A percentile compares a stretch with the other conserved stretches of the same genome.
These are phyloP conservation scores for Suhomyces faveliae DNA, from an alignment of 805 yeast species.

Conservation along the genomic window DNA sequence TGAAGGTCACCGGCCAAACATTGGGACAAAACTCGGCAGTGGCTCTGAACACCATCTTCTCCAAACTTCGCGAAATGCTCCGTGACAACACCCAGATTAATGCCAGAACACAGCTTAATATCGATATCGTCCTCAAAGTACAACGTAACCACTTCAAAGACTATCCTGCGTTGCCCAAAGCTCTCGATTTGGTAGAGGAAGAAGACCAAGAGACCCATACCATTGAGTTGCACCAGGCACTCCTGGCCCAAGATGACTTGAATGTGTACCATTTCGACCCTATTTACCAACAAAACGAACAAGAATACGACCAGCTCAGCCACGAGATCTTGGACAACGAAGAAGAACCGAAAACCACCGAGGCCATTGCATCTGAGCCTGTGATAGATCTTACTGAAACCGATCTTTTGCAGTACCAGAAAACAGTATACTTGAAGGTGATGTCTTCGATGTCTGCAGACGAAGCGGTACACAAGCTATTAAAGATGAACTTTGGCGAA, in stretches of 20 bases:
- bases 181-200: slow-evolving; percentile 61
- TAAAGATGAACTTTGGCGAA: slow-evolving; percentile 40
- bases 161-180: slow-evolving; percentile 40
- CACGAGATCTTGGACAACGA: slow-evolving; percentile 47
- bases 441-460: slow-evolving; percentile 90
- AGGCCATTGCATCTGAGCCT: slow-evolving; percentile 9
- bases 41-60: slow-evolving; percentile 53
- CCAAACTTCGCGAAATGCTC: slow-evolving; percentile 57
- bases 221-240: slow-evolving; percentile 51
- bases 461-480: slow-evolving; percentile 86
- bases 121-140: slow-evolving; percentile 53
- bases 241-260: slow-evolving; percentile 46
- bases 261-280: slow-evolving; percentile 53
- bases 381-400: slow-evolving; percentile 70
- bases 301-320: slow-evolving; percentile 42
- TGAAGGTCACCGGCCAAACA: slow-evolving; percentile 52
- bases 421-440: slow-evolving; percentile 73
- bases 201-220: slow-evolving; percentile 60
- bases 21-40: slow-evolving; percentile 42
- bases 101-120: slow-evolving; percentile 40
- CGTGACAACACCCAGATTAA: slow-evolving; percentile 48
- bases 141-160: slow-evolving; percentile 44
- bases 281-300: slow-evolving; percentile 50
- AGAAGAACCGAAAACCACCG: slow-evolving; percentile 11
- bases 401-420: slow-evolving; percentile 62